A percentile compares a stretch with the other conserved stretches of the same genome.
phyloP scores from a whole-genome alignment of 139 green algal species.

The Coelastrella sp. region DNA sequence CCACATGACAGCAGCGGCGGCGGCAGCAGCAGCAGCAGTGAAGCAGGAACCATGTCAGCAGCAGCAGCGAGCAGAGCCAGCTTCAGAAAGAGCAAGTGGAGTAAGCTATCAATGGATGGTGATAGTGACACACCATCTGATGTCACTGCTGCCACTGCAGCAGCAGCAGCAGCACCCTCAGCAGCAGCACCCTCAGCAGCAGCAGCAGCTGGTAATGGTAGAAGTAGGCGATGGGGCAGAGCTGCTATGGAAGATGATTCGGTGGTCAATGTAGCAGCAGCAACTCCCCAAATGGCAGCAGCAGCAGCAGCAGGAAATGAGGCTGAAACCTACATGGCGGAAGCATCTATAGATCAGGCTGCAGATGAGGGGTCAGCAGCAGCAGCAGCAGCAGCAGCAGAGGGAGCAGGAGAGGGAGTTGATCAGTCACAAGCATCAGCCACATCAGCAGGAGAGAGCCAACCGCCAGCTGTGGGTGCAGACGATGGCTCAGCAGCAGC shows the following conservation, averaged over 20 bases:
- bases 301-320: slow-evolving; percentile 8
- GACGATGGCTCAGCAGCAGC: not conserved
- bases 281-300: not conserved
- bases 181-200: not conserved
- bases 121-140: not conserved
- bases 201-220: not conserved
- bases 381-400: slow-evolving; percentile 21
- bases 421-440: not conserved
- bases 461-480: not conserved
- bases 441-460: not conserved
- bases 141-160: too few relatives aligned
- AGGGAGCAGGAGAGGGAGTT: not conserved
- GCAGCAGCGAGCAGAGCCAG: not conserved
- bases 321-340: too few relatives aligned
- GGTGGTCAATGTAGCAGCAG: not conserved
- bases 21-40: slow-evolving; percentile 17
- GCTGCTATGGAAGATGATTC: not conserved
- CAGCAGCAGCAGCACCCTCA: not conserved
- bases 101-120: not conserved
- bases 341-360: not conserved
- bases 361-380: not conserved
- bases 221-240: not conserved
- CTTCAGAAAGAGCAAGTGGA: not conserved
- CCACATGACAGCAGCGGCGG: not conserved
- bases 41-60: too few relatives aligned